Base-by-base conservation (phyloP, 2,329 filamentous ascomycete species). In the Xylariales sp. region DNA sequence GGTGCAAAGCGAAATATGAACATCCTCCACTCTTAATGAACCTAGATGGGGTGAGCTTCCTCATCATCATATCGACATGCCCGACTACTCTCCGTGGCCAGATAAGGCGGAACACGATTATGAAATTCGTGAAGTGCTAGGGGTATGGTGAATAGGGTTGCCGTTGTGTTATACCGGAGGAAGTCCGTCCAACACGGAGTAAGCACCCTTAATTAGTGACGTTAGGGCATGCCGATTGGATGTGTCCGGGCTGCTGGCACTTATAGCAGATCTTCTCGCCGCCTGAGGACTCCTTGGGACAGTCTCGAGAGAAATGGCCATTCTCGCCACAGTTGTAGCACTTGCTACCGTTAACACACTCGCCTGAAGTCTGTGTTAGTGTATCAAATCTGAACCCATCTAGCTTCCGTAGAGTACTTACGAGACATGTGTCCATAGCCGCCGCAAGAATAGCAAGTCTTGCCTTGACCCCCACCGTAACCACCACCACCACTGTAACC, bases 261-360 rank as follows among this genome's bases (percentile, higher is more conserved):
- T 97, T 97, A 89, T 99, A 99, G 91, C 96, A 99, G 80, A 97
- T 94, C 81, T 97, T 95, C 88, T 98, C 95, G 78, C 90, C 89
- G 74, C 89, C 88, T 75, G 90, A 89, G 68, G 93, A 92, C 84
- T 97, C 95, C 80, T 95, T 94, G 76, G 94, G 92, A 88, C 96
- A 99, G 83, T 99, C 96, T 73, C 95, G 92, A 73, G 93, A 97
- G 81, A 97, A 90, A 83, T 98, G 95, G 71, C 96, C 95, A 75
- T 95, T 92, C 86, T 97, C 94, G 78, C 89, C 89, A 75, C 96
- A 98, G 90, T 97, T 97, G 90, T 98, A 99, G 91, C 96, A 99
- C 88, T 98, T 98, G 87, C 97, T 95, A 78, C 96, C 96, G 82
- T 98, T 97, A 77, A 95, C 97, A 84, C 96, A 99, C 84, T 98